Conservation (phyloP, 306 rosid species). For the Phaseolus lunatus region DNA sequence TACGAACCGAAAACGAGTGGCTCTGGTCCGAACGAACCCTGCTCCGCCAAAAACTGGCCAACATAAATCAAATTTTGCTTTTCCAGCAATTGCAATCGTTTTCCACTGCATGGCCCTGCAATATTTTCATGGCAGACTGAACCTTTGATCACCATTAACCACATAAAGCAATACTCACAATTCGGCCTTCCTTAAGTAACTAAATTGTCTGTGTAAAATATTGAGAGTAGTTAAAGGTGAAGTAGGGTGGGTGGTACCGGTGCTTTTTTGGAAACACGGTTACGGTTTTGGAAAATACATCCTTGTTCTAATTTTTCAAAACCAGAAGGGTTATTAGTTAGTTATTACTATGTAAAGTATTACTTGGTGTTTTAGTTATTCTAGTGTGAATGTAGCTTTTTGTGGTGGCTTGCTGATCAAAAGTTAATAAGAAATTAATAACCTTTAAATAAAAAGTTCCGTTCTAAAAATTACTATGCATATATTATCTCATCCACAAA, state of each 20-base stretch:
- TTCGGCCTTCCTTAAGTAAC: slow-evolving; percentile 37
- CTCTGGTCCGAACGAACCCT: slow-evolving; percentile 62
- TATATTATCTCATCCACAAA: too few species aligned
- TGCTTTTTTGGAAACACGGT: slow-evolving; percentile 41
- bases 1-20: slow-evolving; percentile 64
- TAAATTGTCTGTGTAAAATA: slow-evolving; percentile 43
- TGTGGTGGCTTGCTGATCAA: slow-evolving; percentile 21
- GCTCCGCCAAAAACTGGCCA: slow-evolving; percentile 61
- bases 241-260: slow-evolving; percentile 43
- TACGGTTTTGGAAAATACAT: slow-evolving; percentile 56
- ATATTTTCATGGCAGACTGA: slow-evolving; percentile 52
- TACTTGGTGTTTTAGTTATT: slow-evolving; percentile 43
- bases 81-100: slow-evolving; percentile 61
- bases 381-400: slow-evolving; percentile 23
- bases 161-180: slow-evolving; percentile 44
- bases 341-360: slow-evolving; percentile 47
- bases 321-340: slow-evolving; percentile 41
- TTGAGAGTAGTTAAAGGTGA: slow-evolving; percentile 48
- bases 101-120: slow-evolving; percentile 71
- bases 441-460: background rate
- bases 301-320: slow-evolving; percentile 28
- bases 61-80: slow-evolving; percentile 59
- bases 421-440: background rate
- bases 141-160: slow-evolving; percentile 47
- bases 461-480: background rate